A percentile compares a stretch with the other conserved stretches of the same genome.
These are phyloP conservation scores for Nigrospora osmanthi DNA, from an alignment of 2,329 filamentous ascomycete genomes.

Conservation along the genomic window DNA sequence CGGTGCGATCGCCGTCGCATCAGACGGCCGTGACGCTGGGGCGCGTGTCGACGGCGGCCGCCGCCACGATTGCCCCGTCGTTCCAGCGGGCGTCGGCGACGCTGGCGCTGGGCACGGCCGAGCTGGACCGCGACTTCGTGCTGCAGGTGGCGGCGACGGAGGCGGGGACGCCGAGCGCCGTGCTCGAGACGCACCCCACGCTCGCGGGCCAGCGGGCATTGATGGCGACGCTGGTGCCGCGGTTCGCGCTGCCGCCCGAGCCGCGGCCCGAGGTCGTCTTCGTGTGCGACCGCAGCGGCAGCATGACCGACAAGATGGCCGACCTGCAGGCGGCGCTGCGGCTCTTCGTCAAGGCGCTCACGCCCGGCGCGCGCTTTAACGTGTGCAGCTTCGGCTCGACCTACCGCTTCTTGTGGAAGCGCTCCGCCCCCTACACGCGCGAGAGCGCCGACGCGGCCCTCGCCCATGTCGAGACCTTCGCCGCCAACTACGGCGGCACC, in stretches of 20 bases:
- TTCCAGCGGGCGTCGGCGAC: slow-evolving; percentile 56
- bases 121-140: slow-evolving; percentile 59
- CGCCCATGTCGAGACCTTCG: slow-evolving; percentile 31
- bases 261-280: slow-evolving; percentile 57
- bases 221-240: slow-evolving; percentile 65
- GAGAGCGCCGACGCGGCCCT: slow-evolving; percentile 34
- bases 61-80: slow-evolving; percentile 32
- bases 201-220: slow-evolving; percentile 55
- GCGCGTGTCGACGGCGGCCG: slow-evolving; percentile 36
- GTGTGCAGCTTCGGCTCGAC: slow-evolving; percentile 57
- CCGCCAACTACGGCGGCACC: slow-evolving; percentile 43
- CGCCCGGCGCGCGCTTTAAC: slow-evolving; percentile 58
- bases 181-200: slow-evolving; percentile 58
- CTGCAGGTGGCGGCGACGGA: slow-evolving; percentile 56
- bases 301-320: slow-evolving; percentile 47
- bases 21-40: slow-evolving; percentile 60
- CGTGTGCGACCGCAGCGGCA: slow-evolving; percentile 64
- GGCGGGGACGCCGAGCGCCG: slow-evolving; percentile 50
- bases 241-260: slow-evolving; percentile 51
- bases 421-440: slow-evolving; percentile 37
- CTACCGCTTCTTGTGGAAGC: slow-evolving; percentile 36
- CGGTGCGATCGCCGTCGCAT: slow-evolving; percentile 60
- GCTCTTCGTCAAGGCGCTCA: slow-evolving; percentile 59
- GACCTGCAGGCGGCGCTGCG: slow-evolving; percentile 48
- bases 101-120: slow-evolving; percentile 41